Conservation (phyloP, 345 rosid genomes). For the Excoecaria cochinchinensis region DNA sequence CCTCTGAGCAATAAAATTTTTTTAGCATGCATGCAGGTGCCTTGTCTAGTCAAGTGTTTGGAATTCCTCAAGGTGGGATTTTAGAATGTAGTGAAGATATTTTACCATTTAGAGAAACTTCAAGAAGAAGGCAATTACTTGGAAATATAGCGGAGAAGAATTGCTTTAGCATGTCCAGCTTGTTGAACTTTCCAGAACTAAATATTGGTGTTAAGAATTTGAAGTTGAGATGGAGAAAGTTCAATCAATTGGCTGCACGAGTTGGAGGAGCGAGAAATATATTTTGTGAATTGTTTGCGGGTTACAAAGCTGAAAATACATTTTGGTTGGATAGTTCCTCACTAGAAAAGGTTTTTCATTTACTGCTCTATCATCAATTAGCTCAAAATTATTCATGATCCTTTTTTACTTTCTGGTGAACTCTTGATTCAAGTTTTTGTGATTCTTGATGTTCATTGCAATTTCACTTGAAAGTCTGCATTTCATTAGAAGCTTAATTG, state of each 20-base stretch:
- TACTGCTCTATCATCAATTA: constrained; percentile 1
- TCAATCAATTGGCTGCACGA: constrained; percentile 50
- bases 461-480: background rate
- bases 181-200: constrained; percentile 33
- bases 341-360: constrained; percentile 64
- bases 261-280: constrained; percentile 81
- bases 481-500: background rate
- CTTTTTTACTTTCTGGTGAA: background rate
- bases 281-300: constrained; percentile 62
- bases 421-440: background rate
- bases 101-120: constrained; percentile 26
- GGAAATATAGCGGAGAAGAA: constrained; percentile 28
- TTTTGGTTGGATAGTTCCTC: constrained; percentile 99
- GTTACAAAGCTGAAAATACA: constrained; percentile 52
- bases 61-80: constrained; percentile 39
- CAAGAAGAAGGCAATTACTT: constrained; percentile 13
- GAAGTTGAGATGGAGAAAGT: constrained; percentile 78
- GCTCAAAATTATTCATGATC: background rate
- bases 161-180: constrained; percentile 31
- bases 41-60: constrained; percentile 38
- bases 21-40: constrained; percentile 80
- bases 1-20: constrained; percentile 30
- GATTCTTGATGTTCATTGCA: background rate
- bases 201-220: constrained; percentile 37
- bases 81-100: constrained; percentile 30